phyloP scores from a whole-genome alignment of 1,139 yeast genomes.

The Citeromyces hawaiiensis region DNA sequence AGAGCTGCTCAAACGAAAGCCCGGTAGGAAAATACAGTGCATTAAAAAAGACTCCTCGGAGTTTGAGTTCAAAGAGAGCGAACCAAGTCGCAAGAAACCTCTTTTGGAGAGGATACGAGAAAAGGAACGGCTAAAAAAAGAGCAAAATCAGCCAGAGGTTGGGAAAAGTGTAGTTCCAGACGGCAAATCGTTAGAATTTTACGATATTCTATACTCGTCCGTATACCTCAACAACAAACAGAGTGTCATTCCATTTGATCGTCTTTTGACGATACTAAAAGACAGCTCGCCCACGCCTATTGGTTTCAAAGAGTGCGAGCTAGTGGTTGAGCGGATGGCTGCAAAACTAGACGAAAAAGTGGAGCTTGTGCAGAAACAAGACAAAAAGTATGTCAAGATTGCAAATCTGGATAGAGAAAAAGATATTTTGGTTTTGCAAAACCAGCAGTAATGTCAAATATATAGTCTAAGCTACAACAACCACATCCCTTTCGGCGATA shows the following conservation, averaged over 20 bases:
- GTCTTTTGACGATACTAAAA: neutral
- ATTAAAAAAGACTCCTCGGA: too few relatives aligned
- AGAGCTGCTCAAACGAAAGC: too few relatives aligned
- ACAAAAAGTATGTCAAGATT: neutral
- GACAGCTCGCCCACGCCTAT: conserved; percentile 2
- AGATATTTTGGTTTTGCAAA: neutral
- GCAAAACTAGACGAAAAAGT: neutral
- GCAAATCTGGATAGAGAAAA: neutral
- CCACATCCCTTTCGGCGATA: too few relatives aligned
- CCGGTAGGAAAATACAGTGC: too few relatives aligned
- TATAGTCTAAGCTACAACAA: too few relatives aligned
- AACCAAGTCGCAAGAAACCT: too few relatives aligned
- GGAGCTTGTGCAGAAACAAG: neutral
- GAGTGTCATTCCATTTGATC: neutral
- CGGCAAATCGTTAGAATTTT: neutral
- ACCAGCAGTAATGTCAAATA: too few relatives aligned
- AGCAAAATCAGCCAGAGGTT: neutral
- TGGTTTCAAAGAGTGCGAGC: neutral
- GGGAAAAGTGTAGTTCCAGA: neutral
- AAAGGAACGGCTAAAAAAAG: too few relatives aligned
- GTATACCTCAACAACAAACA: neutral
- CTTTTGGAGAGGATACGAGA: too few relatives aligned
- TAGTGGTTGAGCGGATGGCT: neutral
- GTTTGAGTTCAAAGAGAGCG: too few relatives aligned
- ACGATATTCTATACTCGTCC: conserved; percentile 1